phyloP scores from a whole-genome alignment of 1,139 yeast species.

The Saccharomyces uvarum region DNA sequence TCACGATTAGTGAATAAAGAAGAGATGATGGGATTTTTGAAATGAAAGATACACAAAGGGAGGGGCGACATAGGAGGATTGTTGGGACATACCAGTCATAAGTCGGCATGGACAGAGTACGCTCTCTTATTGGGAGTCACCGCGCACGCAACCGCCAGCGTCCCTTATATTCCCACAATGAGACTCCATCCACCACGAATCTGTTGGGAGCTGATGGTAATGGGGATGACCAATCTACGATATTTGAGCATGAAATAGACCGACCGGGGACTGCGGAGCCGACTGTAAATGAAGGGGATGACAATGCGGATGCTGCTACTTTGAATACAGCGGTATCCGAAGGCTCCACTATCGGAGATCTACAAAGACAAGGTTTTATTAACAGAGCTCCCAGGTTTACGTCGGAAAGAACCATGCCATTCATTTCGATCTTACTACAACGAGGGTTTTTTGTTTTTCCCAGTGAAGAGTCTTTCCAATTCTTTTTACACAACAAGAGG shows the following conservation, averaged over 20 bases:
- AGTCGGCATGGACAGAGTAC: conserved; percentile 14
- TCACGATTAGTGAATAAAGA: background rate
- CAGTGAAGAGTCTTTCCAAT: conserved; percentile 26
- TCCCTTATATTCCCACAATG: background rate
- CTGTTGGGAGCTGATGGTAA: background rate
- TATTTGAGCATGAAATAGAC: conserved; percentile 9
- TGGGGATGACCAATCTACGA: conserved; percentile 18
- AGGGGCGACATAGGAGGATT: background rate
- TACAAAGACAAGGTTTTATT: conserved; percentile 21
- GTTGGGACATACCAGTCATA: background rate
- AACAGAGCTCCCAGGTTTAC: conserved; percentile 25
- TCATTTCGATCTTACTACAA: conserved; percentile 27
- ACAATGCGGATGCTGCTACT: conserved; percentile 14
- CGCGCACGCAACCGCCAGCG: background rate
- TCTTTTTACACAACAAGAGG: conserved; percentile 26
- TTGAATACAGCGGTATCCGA: conserved; percentile 21
- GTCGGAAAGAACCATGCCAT: conserved; percentile 26
- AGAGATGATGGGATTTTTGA: background rate
- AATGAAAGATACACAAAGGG: background rate
- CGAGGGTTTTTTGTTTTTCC: conserved; percentile 31
- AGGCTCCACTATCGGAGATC: conserved; percentile 24
- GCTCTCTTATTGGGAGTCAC: conserved; percentile 13
- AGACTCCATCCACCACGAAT: background rate
- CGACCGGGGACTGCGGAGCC: background rate
- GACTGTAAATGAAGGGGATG: conserved; percentile 5